phyloP scores from a whole-genome alignment of 805 yeast species.

The Wickerhamiella slavikovae region DNA sequence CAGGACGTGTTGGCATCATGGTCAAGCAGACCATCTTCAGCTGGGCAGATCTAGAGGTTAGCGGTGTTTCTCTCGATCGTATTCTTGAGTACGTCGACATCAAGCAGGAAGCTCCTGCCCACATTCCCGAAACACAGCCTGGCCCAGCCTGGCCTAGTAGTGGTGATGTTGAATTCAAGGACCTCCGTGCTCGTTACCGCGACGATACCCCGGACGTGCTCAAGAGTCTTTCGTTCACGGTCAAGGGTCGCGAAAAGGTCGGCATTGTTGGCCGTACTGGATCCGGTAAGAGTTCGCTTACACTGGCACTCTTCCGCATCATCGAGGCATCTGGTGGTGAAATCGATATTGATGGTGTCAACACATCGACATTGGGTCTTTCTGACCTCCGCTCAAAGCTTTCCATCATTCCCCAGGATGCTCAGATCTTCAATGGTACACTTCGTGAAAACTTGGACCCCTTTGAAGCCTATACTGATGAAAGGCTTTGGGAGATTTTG shows the following conservation, averaged over 20 bases:
- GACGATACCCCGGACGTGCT: conserved; percentile 60
- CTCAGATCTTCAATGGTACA: conserved; percentile 79
- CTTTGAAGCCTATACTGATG: conserved; percentile 40
- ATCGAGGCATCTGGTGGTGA: conserved; percentile 54
- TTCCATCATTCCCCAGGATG: conserved; percentile 84
- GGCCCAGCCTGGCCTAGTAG: conserved; percentile 46
- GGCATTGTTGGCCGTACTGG: conserved; percentile 97
- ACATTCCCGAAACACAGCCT: conserved; percentile 49
- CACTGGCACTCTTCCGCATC: conserved; percentile 50
- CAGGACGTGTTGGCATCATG: conserved; percentile 67
- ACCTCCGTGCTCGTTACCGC: conserved; percentile 66
- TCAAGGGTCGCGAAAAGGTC: conserved; percentile 58
- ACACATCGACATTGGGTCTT: conserved; percentile 50
- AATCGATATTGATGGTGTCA: conserved; percentile 51
- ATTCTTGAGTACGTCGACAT: conserved; percentile 65
- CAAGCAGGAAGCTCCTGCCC: conserved; percentile 65
- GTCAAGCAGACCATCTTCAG: conserved; percentile 80
- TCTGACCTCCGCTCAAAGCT: conserved; percentile 55
- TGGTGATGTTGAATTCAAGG: conserved; percentile 46
- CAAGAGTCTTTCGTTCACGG: conserved; percentile 39
- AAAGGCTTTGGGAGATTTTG: conserved; percentile 56
- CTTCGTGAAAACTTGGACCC: conserved; percentile 80
- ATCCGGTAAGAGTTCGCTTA: conserved; percentile 78
- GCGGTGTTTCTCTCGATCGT: conserved; percentile 71
- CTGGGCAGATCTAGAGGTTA: conserved; percentile 86